Evolutionary conservation across 225 moss, liverwort and hornwort species (phyloP), one percentile per base, ranked within the genome.

Genomic region (Bryum argenteum): DNA sequence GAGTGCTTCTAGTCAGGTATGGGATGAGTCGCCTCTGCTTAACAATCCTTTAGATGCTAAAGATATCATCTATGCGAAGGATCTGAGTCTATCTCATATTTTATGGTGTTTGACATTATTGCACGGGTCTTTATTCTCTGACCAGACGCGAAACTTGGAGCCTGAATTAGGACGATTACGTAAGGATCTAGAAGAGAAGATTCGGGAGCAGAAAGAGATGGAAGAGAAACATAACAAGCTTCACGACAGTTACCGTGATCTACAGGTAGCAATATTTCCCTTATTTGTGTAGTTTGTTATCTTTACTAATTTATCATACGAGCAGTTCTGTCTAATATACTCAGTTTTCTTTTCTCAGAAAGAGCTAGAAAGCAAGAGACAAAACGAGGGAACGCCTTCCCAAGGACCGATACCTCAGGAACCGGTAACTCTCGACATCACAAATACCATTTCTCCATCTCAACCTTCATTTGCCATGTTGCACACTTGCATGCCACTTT

Each of bases 161-260:
- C 63, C 67, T 42, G 83, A 79, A 54, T 40, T 61, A 54, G 76
- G 52, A 66, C 63, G 26, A 71, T 54, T 76, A 51, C 78, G 73
- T 40, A 79, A 83, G 76, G 76, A 83, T 71, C 65, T 83, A 63
- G 78, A 83, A 61, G 81, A 70, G 42, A 81, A 73, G 70, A 70
- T 50, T 42, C 72, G 63, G 69, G 80, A 83, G 43, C 72, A 77
- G 47, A 80, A 66, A 71, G 80, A 72, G 17, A 26, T 83, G 22
- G 75, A 78, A 73, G 83, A 73, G 14, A 80, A 78, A 66, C 78
- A 72, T 50, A 76, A 61, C 38, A 69, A 44, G 69, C 78, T 86
- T 23, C 80, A 72, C 51, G 39, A 75, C 39, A 83, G 72, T 45
- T 80, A 80, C 75, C n/a, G 44, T 62, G 83, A 80, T 69, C 75